phyloP scores from a whole-genome alignment of 306 rosid species.

The Senna siamea region DNA sequence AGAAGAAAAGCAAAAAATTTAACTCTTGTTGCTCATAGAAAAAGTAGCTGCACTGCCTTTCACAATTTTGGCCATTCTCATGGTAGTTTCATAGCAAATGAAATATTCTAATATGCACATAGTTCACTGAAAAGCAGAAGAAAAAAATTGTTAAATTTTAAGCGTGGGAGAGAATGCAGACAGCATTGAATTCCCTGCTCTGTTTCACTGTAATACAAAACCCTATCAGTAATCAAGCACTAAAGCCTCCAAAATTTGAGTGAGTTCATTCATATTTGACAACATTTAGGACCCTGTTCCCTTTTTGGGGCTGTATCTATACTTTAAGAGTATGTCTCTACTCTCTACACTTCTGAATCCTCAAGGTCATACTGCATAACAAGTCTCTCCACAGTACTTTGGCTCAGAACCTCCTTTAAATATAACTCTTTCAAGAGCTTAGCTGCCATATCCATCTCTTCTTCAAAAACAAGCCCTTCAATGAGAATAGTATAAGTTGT shows the following conservation, averaged over 20 bases:
- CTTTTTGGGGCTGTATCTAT: slow-evolving; percentile 22
- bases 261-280: slow-evolving; percentile 27
- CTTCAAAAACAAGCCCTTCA: slow-evolving; percentile 81
- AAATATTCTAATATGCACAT: slow-evolving; percentile 4
- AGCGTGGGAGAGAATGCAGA: not conserved
- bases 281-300: slow-evolving; percentile 31
- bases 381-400: slow-evolving; percentile 68
- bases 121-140: not conserved
- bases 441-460: slow-evolving; percentile 64
- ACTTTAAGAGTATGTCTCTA: slow-evolving; percentile 33
- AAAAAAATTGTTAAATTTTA: not conserved
- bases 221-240: slow-evolving; percentile 13
- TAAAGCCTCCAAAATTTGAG: slow-evolving; percentile 6
- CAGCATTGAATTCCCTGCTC: slow-evolving; percentile 4
- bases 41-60: too few relatives aligned
- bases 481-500: slow-evolving; percentile 74
- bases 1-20: too few relatives aligned
- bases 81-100: too few relatives aligned
- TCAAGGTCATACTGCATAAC: slow-evolving; percentile 70
- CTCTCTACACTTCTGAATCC: slow-evolving; percentile 49
- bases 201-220: slow-evolving; percentile 31
- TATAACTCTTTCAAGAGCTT: slow-evolving; percentile 61
- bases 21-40: too few relatives aligned
- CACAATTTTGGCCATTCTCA: too few relatives aligned
- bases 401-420: slow-evolving; percentile 60